Percentiles rank a stretch among this genome's conserved stretches.
These are phyloP conservation scores for Chalciporus sphaerocephalus DNA, from an alignment of 768 basidiomycete species.

Conservation along the genomic window DNA sequence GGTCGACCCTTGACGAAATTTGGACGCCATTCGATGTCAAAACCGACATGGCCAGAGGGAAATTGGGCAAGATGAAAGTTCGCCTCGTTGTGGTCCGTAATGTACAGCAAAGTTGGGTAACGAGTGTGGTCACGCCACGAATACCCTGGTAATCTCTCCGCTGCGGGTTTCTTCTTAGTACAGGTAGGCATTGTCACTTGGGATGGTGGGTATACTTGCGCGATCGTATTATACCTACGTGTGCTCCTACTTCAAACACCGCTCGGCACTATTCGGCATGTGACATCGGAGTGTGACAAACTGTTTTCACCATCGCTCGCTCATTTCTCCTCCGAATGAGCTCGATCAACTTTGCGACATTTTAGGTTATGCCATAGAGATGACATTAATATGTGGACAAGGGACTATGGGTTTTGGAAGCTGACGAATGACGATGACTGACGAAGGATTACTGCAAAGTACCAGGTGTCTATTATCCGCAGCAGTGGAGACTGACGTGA, in stretches of 20 bases:
- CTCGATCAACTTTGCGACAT: too few relatives aligned
- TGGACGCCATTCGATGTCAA: conserved; percentile 82
- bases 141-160: conserved; percentile 15
- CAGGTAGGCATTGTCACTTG: neutral
- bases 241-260: too few relatives aligned
- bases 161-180: neutral
- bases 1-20: conserved; percentile 45
- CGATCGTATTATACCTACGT: too few relatives aligned
- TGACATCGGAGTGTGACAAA: too few relatives aligned
- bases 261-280: too few relatives aligned
- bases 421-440: too few relatives aligned
- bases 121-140: conserved; percentile 16
- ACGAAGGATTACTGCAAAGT: too few relatives aligned
- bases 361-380: too few relatives aligned
- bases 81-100: conserved; percentile 32
- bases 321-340: too few relatives aligned
- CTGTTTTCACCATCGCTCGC: too few relatives aligned
- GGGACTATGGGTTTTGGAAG: too few relatives aligned
- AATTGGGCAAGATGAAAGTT: conserved; percentile 17
- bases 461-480: neutral
- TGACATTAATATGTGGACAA: too few relatives aligned
- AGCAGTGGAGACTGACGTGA: neutral
- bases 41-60: conserved; percentile 43
- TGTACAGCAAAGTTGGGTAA: conserved; percentile 26
- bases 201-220: neutral